Conservation (phyloP, 2,329 filamentous ascomycete genomes). For the Microcera coccophila region DNA sequence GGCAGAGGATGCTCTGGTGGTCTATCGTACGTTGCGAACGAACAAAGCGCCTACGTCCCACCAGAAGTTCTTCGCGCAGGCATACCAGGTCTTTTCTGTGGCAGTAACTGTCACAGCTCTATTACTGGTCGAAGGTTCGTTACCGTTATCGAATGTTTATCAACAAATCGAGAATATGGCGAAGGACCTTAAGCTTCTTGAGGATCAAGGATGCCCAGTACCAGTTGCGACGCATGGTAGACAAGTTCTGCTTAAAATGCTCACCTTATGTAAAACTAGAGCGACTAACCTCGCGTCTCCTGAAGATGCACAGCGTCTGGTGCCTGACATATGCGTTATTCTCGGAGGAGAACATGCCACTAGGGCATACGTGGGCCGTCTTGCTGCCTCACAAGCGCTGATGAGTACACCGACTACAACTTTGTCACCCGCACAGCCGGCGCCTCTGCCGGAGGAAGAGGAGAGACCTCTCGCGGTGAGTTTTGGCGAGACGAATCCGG, state of each 20-base stretch:
- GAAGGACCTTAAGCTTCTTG: slow-evolving; percentile 5
- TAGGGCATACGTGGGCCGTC: slow-evolving; percentile 7
- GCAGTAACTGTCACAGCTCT: slow-evolving; percentile 11
- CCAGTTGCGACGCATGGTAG: slow-evolving; percentile 10
- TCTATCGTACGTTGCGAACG: slow-evolving; percentile 6
- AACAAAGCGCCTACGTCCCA: slow-evolving; percentile 4
- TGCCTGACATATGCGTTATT: slow-evolving; percentile 7
- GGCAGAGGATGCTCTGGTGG: slow-evolving; percentile 8
- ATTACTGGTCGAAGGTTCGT: slow-evolving; percentile 11
- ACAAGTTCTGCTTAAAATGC: slow-evolving; percentile 9
- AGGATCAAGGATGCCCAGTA: slow-evolving; percentile 8
- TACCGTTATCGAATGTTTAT: slow-evolving; percentile 9
- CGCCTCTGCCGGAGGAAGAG: background rate
- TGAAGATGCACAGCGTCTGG: slow-evolving; percentile 3
- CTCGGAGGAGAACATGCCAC: slow-evolving; percentile 11
- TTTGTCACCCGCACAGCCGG: slow-evolving; percentile 1
- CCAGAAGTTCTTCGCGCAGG: slow-evolving; percentile 11
- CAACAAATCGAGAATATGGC: slow-evolving; percentile 11
- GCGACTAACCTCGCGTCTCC: background rate
- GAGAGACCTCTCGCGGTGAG: background rate
- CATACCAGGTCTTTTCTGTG: slow-evolving; percentile 12
- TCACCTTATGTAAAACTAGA: slow-evolving; percentile 5
- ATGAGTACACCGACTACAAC: background rate
- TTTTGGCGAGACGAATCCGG: background rate
- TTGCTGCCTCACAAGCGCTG: background rate